Evolutionary conservation across 371 early-diverging fungal species (phyloP).

Genomic region (Batrachochytrium dendrobatidis): DNA sequence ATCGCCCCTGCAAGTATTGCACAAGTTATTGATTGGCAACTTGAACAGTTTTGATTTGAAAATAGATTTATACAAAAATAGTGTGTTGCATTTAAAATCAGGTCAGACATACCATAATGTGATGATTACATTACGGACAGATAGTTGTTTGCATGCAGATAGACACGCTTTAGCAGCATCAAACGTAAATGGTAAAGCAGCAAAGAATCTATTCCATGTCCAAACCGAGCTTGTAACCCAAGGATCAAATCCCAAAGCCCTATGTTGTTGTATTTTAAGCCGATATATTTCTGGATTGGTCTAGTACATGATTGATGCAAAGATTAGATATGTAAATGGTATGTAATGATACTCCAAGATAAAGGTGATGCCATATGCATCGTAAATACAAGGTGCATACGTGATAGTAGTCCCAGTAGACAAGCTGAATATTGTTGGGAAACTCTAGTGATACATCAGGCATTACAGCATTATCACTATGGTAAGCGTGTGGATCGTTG

Average conservation of each 20-base stretch:
- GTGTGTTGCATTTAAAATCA: too few species aligned
- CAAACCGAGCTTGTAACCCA: constrained; percentile 60
- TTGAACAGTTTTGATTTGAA: too few species aligned
- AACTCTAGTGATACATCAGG: constrained; percentile 31
- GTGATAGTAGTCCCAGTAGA: constrained; percentile 87
- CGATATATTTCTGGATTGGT: constrained; percentile 59
- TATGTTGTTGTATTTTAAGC: constrained; percentile 71
- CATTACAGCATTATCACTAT: constrained; percentile 46
- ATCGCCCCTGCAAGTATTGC: constrained; percentile 65
- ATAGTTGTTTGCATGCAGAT: constrained; percentile 51
- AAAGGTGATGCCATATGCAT: neutral
- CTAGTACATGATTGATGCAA: too few species aligned
- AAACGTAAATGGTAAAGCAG: constrained; percentile 71
- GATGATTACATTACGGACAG: constrained; percentile 65
- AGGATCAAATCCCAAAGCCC: constrained; percentile 71
- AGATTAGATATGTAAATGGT: too few species aligned
- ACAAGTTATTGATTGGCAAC: too few species aligned
- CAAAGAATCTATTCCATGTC: constrained; percentile 85
- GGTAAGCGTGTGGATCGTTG: constrained; percentile 69
- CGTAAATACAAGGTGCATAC: constrained; percentile 1
- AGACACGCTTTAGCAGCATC: constrained; percentile 68
- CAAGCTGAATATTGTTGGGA: constrained; percentile 61
- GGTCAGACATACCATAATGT: constrained; percentile 37
- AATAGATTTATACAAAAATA: too few species aligned
- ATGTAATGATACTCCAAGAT: too few species aligned